Conservation (phyloP, 225 moss, liverwort and hornwort genomes). For the Lunularia cruciata region DNA sequence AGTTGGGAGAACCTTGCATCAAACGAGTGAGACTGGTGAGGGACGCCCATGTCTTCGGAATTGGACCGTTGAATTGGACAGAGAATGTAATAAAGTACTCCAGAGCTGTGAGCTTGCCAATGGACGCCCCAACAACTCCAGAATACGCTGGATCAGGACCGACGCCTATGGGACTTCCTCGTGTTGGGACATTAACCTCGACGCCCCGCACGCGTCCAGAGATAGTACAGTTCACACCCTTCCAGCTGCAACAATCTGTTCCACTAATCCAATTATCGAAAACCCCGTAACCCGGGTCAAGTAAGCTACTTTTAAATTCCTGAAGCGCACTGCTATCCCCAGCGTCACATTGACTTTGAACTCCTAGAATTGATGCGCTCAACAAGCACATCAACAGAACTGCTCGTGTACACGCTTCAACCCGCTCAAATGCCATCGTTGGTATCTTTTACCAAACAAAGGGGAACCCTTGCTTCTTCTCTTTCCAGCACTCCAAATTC, state of each 20-base stretch:
- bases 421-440: no score
- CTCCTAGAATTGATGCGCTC: no score
- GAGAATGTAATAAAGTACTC: neutral
- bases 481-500: no score
- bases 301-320: conserved; percentile 18
- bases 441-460: no score
- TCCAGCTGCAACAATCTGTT: conserved; percentile 21
- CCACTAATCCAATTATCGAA: conserved; percentile 22
- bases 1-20: no score
- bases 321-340: neutral
- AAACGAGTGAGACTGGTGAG: conserved; percentile 21
- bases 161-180: neutral
- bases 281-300: neutral
- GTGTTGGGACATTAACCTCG: neutral
- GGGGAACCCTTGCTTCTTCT: no score
- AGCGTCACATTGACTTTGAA: conserved; percentile 2
- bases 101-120: conserved; percentile 27
- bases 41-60: conserved; percentile 14
- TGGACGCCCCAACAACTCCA: conserved; percentile 10
- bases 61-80: conserved; percentile 19
- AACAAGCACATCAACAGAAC: no score
- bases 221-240: conserved; percentile 3
- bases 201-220: conserved; percentile 19
- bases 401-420: no score
- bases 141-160: neutral